Evolutionary conservation across 768 basidiomycete species (phyloP), one percentile per base, ranked within the genome.

Genomic region (Glaciozyma antarctica): DNA sequence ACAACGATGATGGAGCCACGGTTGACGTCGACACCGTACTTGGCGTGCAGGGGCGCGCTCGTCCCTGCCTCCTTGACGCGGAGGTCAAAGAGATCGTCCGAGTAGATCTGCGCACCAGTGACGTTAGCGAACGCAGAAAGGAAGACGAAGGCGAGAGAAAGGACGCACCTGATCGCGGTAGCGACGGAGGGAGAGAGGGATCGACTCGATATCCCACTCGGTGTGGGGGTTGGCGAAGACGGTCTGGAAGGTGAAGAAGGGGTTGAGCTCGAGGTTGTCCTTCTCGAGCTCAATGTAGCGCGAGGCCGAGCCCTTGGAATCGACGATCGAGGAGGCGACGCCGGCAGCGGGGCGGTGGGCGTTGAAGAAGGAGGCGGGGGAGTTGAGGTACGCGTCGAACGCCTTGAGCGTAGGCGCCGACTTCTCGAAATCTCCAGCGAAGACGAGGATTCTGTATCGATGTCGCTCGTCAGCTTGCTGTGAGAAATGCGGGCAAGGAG

Each of bases 1-100:
- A 76, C 75, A 30, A 74, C 73, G 60, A 77, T 68, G 66, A 77
- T 74, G n/a, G 65, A 71, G 13, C 76, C 76, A 21, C 58, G 57
- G 17, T 61, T 64, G 61, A 70, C 53, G 56, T 71, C 68, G 45
- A 75, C 49, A 30, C 75, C 75, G 57, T 71, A 76, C 67, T 74
- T 74, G 59, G 62, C 51, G 66, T 74, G 73, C 12, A 74, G 15
- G 5, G 72, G 58, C 15, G 65, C 71, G 26, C 68, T 63, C 22
- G 61, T 64, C 22, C 66, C 63, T 13, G 51, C 55, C 56, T 72
- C 70, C 21, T 53, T 58, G 17, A 73, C 72, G 26, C 72, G 63
- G 19, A 65, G 62, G 64, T 74, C 73, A 54, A 61, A 67, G 28
- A 66, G 1, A 48, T 71, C 71, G 62, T 74, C 73, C 15, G 65